Evolutionary conservation across 2,329 filamentous ascomycete species (phyloP).

Genomic region (Chaetomium sp.): DNA sequence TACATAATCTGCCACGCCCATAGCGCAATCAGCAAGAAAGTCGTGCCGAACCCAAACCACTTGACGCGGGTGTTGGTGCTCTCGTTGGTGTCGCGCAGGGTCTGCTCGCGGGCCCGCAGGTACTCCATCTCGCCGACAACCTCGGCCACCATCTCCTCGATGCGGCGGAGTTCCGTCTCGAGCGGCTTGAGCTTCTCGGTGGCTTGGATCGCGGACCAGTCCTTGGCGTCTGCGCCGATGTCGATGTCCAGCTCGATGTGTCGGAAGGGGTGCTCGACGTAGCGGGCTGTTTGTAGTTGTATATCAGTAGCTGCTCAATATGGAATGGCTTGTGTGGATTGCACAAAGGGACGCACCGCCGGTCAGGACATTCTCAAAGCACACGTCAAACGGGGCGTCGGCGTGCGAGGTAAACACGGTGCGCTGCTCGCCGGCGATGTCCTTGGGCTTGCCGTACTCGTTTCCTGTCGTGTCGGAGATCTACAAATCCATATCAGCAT

Average conservation of each 20-base stretch:
- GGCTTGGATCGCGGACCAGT: conserved; percentile 95
- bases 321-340: background rate
- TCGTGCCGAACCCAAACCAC: conserved; percentile 94
- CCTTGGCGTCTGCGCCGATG: conserved; percentile 93
- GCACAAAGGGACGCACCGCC: conserved; percentile 50
- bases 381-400: conserved; percentile 91
- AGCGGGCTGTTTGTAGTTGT: conserved; percentile 18
- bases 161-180: conserved; percentile 85
- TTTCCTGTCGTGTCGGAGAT: conserved; percentile 94
- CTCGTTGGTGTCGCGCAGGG: conserved; percentile 96
- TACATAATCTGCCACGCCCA: conserved; percentile 98
- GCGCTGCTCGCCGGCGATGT: conserved; percentile 84
- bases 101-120: conserved; percentile 82
- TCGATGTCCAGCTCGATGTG: conserved; percentile 89
- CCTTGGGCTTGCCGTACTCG: conserved; percentile 86
- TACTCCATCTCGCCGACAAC: conserved; percentile 96
- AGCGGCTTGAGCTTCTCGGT: conserved; percentile 97
- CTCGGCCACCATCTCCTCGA: conserved; percentile 85
- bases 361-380: conserved; percentile 79
- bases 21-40: conserved; percentile 79
- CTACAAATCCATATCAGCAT: conserved; percentile 39
- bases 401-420: conserved; percentile 90
- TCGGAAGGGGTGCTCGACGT: conserved; percentile 50
- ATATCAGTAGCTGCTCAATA: background rate
- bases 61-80: conserved; percentile 98